A percentile compares a stretch with the other conserved stretches of the same genome.
Conservation (phyloP, 1,284 basidiomycete species). For the Naganishia sp. region DNA sequence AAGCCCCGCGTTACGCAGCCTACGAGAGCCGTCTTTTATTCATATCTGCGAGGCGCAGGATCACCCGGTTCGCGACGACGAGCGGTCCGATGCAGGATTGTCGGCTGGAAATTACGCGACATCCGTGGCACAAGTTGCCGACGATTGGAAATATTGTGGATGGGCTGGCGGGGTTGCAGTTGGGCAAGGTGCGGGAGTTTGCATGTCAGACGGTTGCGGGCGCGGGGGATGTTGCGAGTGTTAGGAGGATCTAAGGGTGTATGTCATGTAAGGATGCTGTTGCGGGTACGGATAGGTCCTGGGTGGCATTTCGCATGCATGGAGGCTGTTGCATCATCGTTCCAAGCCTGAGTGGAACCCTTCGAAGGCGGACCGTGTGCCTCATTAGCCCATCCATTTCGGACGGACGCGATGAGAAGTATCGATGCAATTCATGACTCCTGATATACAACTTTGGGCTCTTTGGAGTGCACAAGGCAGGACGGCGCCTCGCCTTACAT, state of each 20-base stretch:
- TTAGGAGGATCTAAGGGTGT: conserved; percentile 2
- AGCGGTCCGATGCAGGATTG: conserved; percentile 16
- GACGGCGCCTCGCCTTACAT: neutral
- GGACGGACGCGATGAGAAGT: too few species aligned
- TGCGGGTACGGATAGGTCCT: too few species aligned
- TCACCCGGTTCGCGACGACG: conserved; percentile 18
- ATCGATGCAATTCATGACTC: too few species aligned
- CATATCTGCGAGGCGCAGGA: neutral
- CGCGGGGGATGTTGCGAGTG: conserved; percentile 22
- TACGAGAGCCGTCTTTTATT: neutral
- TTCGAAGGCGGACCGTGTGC: too few species aligned
- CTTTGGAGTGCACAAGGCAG: neutral
- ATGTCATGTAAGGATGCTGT: too few species aligned
- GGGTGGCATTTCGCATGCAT: too few species aligned
- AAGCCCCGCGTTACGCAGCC: neutral
- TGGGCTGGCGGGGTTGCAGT: conserved; percentile 33
- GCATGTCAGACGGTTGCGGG: conserved; percentile 19
- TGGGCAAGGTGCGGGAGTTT: conserved; percentile 26
- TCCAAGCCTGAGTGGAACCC: too few species aligned
- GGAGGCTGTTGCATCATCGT: too few species aligned
- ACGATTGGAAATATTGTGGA: conserved; percentile 38
- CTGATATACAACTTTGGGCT: too few species aligned
- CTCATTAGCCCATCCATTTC: too few species aligned
- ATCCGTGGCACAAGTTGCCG: conserved; percentile 35
- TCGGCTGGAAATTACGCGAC: conserved; percentile 31